Base-by-base conservation (phyloP, 192 early-diverging fungal genomes). In the Umbelopsis vinacea region DNA sequence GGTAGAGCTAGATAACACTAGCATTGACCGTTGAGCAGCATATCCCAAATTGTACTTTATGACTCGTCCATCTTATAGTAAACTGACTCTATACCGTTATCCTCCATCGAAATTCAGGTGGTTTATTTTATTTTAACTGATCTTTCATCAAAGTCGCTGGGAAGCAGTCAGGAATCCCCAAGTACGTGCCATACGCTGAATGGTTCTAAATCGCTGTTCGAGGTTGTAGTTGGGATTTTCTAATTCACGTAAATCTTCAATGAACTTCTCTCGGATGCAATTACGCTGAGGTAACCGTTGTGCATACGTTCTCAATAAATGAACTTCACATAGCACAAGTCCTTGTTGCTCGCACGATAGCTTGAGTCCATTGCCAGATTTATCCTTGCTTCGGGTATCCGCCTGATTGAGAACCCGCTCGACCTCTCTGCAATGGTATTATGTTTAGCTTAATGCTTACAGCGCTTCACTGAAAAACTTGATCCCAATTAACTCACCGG, bases 211-310 rank as follows among this genome's bases (percentile, higher is more conserved):
- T 70, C 89, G 84, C 71, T 92, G 91, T 0, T 67, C 2, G 3
- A 79, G 79, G 50, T 71, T 80, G 67, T 89, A 79, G 35, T 55
- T 46, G 11, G 81, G 79, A 69, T 87, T 82, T 76, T 95, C 94
- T 21, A 96, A 82, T 57, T 94, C 93, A 11, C 89, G 82, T 38
- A 96, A 70, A 79, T 96, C 95, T 74, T 95, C 88, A 37, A 94
- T 69, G 68, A 95, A 94, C 54, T 84, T 79, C 9, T 84, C 74
- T 17, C 89, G 85, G 17, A 87, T 73, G 45, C 79, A 85, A 38
- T 79, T 83, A 43, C 73, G 45, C 8, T 76, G 57, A 12, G 90
- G 86, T 43, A 91, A 47, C 21, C 66, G 67, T 6, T 63, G 55
- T 10, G 84, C 86, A 68, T 81, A 84, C 14, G 74, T 69, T 29